A percentile compares a stretch with the other conserved stretches of the same genome.
phyloP scores from a whole-genome alignment of 2,329 filamentous ascomycete species.

The Coleophoma cylindrospora region DNA sequence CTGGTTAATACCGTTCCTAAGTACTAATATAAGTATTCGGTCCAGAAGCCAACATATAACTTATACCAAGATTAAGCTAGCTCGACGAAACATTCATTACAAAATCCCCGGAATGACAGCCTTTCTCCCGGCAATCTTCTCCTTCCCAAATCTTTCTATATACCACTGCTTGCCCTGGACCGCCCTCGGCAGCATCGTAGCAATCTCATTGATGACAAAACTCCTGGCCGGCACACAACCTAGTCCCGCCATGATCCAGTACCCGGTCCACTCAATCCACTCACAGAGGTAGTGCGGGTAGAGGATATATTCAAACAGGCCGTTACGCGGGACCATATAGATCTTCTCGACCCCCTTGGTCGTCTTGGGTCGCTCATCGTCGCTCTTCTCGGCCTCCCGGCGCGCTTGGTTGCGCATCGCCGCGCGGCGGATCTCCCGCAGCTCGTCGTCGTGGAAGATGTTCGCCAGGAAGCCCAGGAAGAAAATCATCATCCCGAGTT shows the following conservation, averaged over 20 bases:
- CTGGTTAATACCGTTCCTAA: too few relatives aligned
- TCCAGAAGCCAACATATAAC: too few relatives aligned
- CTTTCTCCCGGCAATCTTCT: slow-evolving; percentile 70
- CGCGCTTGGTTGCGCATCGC: slow-evolving; percentile 51
- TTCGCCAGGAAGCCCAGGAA: slow-evolving; percentile 72
- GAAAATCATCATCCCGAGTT: slow-evolving; percentile 69
- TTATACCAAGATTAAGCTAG: too few relatives aligned
- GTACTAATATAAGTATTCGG: too few relatives aligned
- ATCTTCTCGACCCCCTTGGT: slow-evolving; percentile 63
- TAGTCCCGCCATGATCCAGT: slow-evolving; percentile 69
- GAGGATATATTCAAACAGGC: slow-evolving; percentile 76
- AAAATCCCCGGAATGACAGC: slow-evolving; percentile 58
- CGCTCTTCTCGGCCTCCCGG: slow-evolving; percentile 23
- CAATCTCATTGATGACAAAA: slow-evolving; percentile 82
- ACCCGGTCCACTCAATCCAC: slow-evolving; percentile 94
- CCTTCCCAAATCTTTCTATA: slow-evolving; percentile 76
- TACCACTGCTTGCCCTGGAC: slow-evolving; percentile 84
- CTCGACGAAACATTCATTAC: slow-evolving; percentile 6
- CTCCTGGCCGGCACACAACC: slow-evolving; percentile 68
- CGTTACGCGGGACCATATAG: slow-evolving; percentile 80
- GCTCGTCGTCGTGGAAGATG: slow-evolving; percentile 83
- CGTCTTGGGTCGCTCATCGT: slow-evolving; percentile 32
- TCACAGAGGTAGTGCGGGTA: slow-evolving; percentile 95
- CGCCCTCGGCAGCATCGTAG: slow-evolving; percentile 86
- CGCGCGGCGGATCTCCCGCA: slow-evolving; percentile 77